Conservation (phyloP, 164 flowering plant species). For the Vitis riparia region DNA sequence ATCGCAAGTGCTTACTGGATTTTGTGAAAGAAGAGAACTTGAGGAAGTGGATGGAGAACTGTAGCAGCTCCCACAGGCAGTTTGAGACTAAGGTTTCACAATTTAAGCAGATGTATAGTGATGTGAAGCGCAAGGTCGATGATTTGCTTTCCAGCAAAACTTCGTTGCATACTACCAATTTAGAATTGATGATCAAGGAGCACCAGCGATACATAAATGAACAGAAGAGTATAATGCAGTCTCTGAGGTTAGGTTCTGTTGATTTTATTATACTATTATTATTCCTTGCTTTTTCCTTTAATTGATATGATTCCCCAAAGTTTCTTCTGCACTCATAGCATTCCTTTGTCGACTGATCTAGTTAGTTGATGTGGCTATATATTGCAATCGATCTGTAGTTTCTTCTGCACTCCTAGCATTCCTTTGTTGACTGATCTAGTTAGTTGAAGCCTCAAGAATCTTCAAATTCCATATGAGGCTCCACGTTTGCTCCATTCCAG, state of each 20-base stretch:
- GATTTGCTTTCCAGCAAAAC: constrained; percentile 63
- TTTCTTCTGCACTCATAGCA: too few relatives aligned
- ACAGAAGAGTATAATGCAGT: constrained; percentile 90
- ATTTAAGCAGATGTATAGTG: constrained; percentile 71
- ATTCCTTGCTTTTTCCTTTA: not conserved
- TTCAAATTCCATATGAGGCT: too few relatives aligned
- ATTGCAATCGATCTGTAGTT: too few relatives aligned
- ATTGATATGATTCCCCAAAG: not conserved
- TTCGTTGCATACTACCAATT: constrained; percentile 47
- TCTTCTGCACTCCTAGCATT: too few relatives aligned
- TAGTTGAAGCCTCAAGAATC: too few relatives aligned
- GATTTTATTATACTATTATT: not conserved
- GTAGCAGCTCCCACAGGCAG: constrained; percentile 75
- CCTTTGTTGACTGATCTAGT: too few relatives aligned
- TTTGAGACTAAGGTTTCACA: constrained; percentile 81
- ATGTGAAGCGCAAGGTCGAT: constrained; percentile 76
- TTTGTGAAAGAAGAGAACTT: constrained; percentile 86
- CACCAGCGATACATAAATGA: constrained; percentile 67
- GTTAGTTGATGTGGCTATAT: too few relatives aligned
- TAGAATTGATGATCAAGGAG: constrained; percentile 68
- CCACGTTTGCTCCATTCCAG: too few relatives aligned
- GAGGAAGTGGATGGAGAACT: constrained; percentile 63
- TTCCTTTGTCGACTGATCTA: too few relatives aligned
- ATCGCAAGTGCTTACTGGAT: constrained; percentile 75
- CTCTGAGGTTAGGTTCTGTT: constrained; percentile 66